phyloP scores from a whole-genome alignment of 192 early-diverging fungal genomes.

The Backusella macrospora region DNA sequence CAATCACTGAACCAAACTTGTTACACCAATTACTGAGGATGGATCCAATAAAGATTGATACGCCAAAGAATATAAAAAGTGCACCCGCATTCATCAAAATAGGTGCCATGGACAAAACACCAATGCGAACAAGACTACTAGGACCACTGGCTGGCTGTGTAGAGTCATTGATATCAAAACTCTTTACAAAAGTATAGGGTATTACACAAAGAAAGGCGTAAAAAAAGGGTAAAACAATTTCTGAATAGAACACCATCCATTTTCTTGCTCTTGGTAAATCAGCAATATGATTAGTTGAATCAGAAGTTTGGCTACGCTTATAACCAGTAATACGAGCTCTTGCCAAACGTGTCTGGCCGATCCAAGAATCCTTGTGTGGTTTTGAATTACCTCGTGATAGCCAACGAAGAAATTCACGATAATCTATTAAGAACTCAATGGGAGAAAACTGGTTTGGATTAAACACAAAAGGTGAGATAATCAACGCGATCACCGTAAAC shows the following conservation, averaged over 20 bases:
- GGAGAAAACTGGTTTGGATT: conserved; percentile 91
- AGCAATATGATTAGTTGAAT: conserved; percentile 43
- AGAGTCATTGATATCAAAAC: conserved; percentile 44
- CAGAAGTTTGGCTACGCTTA: conserved; percentile 66
- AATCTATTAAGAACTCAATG: conserved; percentile 78
- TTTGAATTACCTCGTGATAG: conserved; percentile 79
- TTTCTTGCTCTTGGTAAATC: conserved; percentile 71
- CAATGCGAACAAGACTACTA: conserved; percentile 60
- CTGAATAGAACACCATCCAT: conserved; percentile 67
- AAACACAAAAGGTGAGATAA: conserved; percentile 83
- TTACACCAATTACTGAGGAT: conserved; percentile 63
- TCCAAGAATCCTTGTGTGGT: conserved; percentile 79
- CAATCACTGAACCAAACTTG: conserved; percentile 75
- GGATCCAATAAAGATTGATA: conserved; percentile 67
- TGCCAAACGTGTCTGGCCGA: conserved; percentile 69
- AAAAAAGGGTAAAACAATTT: conserved; percentile 71
- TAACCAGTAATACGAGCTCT: conserved; percentile 78
- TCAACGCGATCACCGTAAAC: conserved; percentile 75
- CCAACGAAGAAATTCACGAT: conserved; percentile 82
- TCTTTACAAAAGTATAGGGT: conserved; percentile 70
- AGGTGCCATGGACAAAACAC: conserved; percentile 69
- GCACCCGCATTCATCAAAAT: conserved; percentile 70
- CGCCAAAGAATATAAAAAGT: conserved; percentile 61
- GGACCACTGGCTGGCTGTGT: conserved; percentile 36
- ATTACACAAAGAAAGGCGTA: conserved; percentile 64